Evolutionary conservation across 768 basidiomycete genomes (phyloP), one percentile per base, ranked within the genome.

Genomic region (Tylopilus vinaceipallidus): DNA sequence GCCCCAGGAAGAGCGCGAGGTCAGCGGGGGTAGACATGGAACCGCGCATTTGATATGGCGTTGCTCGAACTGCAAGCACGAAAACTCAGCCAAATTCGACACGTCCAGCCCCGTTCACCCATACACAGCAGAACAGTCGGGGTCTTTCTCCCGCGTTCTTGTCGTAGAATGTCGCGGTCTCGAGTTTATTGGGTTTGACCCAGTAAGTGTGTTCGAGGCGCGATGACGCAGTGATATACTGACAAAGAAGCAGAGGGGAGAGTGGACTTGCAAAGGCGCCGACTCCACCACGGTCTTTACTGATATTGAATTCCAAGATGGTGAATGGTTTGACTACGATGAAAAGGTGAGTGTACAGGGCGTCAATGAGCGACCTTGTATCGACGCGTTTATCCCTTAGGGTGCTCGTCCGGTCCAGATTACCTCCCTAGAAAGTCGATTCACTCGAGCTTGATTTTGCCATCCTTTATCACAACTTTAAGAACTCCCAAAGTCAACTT

Each of bases 281-380:
- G 78, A 75, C 33, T 75, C 74, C 1, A 78, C 79, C 6, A 78
- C 78, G 0, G 47, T 64, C 4, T 94, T 94, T 61, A 41, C 70
- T 9, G 81, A 90, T 3, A 75, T 90, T n/a, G 82, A 85, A 27
- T 71, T 63, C 42, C 29, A 48, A 24, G 46, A 60, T 0, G 82
- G 84, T 64, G 64, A 66, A 50, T 95, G 93, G 93, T 80, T 75
- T 12, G 92, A 94, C 59, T 95, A 95, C 57, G 92, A 95, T 57
- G 92, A 95, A 66, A 91, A 93, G 79, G 92, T 86, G 53, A 37
- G 49, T 42, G 30, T 16, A 17, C 19, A 16, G 24, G 12, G 23
- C 29, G 27, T 24, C 20, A 29, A 20, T 20, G 6, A 23, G 16
- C 6, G 14, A 16, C n/a, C 24, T 37, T 22, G 13, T 30, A 45